Evolutionary conservation across 345 rosid genomes (phyloP).

Genomic region (Melastoma malabathricum): DNA sequence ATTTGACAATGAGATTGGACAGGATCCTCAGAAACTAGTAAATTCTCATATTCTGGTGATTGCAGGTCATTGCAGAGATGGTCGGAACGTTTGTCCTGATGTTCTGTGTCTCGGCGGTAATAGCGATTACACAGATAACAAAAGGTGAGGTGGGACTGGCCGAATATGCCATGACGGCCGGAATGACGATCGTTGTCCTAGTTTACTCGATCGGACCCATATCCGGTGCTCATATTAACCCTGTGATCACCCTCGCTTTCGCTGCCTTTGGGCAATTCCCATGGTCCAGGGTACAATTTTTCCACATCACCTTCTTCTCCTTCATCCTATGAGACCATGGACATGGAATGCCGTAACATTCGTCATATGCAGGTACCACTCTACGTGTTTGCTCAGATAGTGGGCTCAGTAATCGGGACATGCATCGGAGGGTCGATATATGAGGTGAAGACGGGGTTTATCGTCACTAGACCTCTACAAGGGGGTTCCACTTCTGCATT

Average conservation of each 20-base stretch:
- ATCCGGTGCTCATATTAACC: constrained; percentile 84
- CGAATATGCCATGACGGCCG: constrained; percentile 66
- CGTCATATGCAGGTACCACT: constrained; percentile 47
- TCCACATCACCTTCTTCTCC: background rate
- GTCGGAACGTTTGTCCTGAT: constrained; percentile 65
- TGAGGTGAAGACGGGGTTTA: constrained; percentile 37
- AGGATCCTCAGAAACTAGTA: no score
- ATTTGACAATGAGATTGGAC: no score
- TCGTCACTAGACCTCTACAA: constrained; percentile 45
- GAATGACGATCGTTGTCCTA: constrained; percentile 47
- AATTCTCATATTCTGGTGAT: background rate
- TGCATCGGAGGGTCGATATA: constrained; percentile 36
- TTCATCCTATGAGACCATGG: background rate
- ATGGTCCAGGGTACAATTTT: constrained; percentile 47
- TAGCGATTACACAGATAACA: constrained; percentile 38
- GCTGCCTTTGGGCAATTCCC: constrained; percentile 63
- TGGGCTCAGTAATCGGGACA: constrained; percentile 55
- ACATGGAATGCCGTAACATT: background rate
- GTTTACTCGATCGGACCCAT: constrained; percentile 55
- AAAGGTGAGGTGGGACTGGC: constrained; percentile 50
- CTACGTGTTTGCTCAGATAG: constrained; percentile 52
- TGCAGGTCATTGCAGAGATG: constrained; percentile 66
- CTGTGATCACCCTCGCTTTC: constrained; percentile 67
- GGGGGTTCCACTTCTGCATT: constrained; percentile 52
- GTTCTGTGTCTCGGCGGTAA: constrained; percentile 61